These are phyloP conservation scores for Cymbidium sinense DNA, from an alignment of 106 monocot species.

Conservation along the genomic window DNA sequence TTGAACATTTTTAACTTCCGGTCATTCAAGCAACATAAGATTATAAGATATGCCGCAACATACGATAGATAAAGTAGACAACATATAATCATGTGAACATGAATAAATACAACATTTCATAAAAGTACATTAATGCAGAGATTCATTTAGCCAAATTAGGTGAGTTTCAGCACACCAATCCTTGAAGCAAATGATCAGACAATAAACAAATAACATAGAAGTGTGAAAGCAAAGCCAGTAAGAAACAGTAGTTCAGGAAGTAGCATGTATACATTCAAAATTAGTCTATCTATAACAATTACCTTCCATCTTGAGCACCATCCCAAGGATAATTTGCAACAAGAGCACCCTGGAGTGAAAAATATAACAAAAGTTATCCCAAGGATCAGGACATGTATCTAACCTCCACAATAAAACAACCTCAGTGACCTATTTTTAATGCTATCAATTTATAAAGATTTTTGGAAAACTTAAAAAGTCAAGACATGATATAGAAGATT, in stretches of 20 bases:
- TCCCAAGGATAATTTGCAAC: constrained; percentile 99
- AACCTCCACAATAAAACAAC: not conserved
- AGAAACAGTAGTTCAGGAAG: not conserved
- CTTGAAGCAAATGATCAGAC: not conserved
- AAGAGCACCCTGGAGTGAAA: constrained; percentile 76
- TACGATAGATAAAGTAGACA: too few species aligned
- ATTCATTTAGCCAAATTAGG: not conserved
- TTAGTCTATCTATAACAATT: not conserved
- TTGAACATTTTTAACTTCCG: too few species aligned
- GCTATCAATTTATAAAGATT: not conserved
- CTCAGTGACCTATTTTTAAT: not conserved
- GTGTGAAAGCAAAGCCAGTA: not conserved
- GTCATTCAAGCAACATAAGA: not conserved
- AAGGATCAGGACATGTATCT: not conserved
- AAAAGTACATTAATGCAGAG: constrained; percentile 54
- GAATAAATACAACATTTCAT: not conserved
- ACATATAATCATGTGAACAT: not conserved
- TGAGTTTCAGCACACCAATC: not conserved
- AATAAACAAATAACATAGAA: not conserved
- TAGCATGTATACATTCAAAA: not conserved
- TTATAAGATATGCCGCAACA: not conserved
- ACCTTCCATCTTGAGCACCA: constrained; percentile 78
- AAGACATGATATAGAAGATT: not conserved
- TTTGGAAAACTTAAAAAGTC: not conserved
- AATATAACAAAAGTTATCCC: constrained; percentile 1